These are phyloP conservation scores for Irpex sp. DNA, from an alignment of 1,284 basidiomycete genomes.

Conservation along the genomic window DNA sequence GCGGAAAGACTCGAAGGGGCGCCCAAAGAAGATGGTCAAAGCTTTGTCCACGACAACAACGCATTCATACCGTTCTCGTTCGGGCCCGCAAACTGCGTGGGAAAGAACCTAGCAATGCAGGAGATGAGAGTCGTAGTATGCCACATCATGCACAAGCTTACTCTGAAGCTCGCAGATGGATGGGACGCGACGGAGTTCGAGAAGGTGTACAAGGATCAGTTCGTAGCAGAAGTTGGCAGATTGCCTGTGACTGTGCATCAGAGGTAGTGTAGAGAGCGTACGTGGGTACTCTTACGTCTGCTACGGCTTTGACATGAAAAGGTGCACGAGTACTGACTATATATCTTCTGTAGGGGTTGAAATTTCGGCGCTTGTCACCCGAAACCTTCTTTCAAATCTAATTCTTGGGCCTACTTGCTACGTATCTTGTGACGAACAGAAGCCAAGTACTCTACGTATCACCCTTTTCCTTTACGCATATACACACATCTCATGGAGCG, in stretches of 20 bases:
- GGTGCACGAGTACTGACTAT: no score
- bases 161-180: constrained; percentile 12
- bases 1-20: constrained; percentile 6
- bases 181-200: not conserved
- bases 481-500: no score
- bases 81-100: constrained; percentile 24
- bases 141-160: constrained; percentile 17
- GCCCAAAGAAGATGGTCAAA: not conserved
- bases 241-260: not conserved
- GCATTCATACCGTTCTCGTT: constrained; percentile 26
- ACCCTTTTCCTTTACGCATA: no score
- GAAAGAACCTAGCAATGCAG: constrained; percentile 23
- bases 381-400: no score
- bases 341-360: no score
- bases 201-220: not conserved
- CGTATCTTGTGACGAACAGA: no score
- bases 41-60: constrained; percentile 21
- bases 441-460: no score
- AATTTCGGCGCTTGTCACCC: no score
- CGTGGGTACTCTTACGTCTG: no score
- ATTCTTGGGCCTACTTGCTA: no score
- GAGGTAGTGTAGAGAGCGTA: not conserved
- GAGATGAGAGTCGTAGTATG: constrained; percentile 23
- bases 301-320: no score
- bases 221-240: not conserved